Base-by-base conservation (phyloP, 805 yeast genomes). In the Monosporozyma solicola region DNA sequence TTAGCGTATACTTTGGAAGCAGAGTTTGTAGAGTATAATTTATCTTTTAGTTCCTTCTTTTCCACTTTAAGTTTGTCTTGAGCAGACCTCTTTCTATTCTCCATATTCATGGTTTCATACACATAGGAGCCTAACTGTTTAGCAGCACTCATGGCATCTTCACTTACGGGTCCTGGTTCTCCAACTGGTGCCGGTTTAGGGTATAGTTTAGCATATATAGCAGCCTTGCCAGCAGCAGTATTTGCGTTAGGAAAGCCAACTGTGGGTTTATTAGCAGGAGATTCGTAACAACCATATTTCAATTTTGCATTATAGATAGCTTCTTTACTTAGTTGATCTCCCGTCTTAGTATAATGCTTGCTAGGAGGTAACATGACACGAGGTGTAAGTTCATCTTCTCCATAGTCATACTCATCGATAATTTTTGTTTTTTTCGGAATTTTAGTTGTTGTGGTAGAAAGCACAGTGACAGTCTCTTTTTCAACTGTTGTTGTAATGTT, bases 231-330 rank as follows among this genome's bases (percentile, higher is more conserved):
- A 15, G 87, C 78, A 31, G 90, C 87, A 24, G 56, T 53, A 9
- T 65, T 60, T 44, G 79, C 75, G 54, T 83, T 76, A 55, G 79
- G 76, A 32, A 84, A 85, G n/a, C 92, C 91, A 5, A 82, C 69
- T 10, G 75, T 69, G 3, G 20, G 76, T 10, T 58, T 52, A 57
- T 49, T 75, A 64, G 68, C 80, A 48, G 79, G 85, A 58, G 76
- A 72, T 47, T 74, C 71, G 69, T 73, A 84, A 39, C 80, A 73
- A 31, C 91, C 91, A 60, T 82, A 83, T 62, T 80, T 84, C 62
- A 84, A 70, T 60, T 82, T 83, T 53, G 88, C 89, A 59, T 79
- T 83, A 70, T 85, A 85, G 52, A 84, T 70, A 8, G 95, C 95
- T 63, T 84, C 87, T 60, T 79, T 81, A 39, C 88, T 82, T 54